A percentile compares a stretch with the other conserved stretches of the same genome.
Conservation (phyloP, 2,329 filamentous ascomycete genomes). For the Anisogramma anomala region DNA sequence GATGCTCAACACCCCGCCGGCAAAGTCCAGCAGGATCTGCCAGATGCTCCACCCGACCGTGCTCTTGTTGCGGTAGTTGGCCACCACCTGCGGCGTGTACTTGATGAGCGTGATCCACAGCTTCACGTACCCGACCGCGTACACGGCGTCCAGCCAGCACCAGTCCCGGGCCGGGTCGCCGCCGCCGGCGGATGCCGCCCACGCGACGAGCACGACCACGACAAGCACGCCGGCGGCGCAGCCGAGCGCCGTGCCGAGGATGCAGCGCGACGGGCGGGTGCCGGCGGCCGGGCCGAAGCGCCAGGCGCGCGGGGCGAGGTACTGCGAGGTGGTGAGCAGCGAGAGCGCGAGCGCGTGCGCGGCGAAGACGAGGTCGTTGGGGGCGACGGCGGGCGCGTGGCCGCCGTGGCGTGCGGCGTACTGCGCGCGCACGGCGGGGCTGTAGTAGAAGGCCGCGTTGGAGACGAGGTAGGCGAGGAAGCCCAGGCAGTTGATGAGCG, state of each 20-base stretch:
- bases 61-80: conserved; percentile 75
- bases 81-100: conserved; percentile 75
- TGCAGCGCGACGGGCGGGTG: conserved; percentile 46
- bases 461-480: conserved; percentile 68
- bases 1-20: conserved; percentile 71
- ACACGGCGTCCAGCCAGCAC: conserved; percentile 53
- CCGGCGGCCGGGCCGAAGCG: conserved; percentile 51
- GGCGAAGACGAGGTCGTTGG: conserved; percentile 87
- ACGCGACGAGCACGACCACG: conserved; percentile 33
- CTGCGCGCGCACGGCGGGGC: conserved; percentile 62
- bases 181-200: conserved; percentile 22
- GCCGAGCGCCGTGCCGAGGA: conserved; percentile 59
- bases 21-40: conserved; percentile 73
- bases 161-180: conserved; percentile 35
- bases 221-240: conserved; percentile 49
- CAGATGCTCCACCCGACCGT: conserved; percentile 81
- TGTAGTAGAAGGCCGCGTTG: conserved; percentile 66
- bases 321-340: conserved; percentile 63
- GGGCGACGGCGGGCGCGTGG: conserved; percentile 69
- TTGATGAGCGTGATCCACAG: conserved; percentile 81
- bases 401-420: conserved; percentile 72
- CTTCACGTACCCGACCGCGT: conserved; percentile 77
- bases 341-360: conserved; percentile 67
- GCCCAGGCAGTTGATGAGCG: conserved; percentile 58
- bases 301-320: conserved; percentile 62